Conservation (phyloP, 371 early-diverging fungal species). For the Gilbertella persicaria region DNA sequence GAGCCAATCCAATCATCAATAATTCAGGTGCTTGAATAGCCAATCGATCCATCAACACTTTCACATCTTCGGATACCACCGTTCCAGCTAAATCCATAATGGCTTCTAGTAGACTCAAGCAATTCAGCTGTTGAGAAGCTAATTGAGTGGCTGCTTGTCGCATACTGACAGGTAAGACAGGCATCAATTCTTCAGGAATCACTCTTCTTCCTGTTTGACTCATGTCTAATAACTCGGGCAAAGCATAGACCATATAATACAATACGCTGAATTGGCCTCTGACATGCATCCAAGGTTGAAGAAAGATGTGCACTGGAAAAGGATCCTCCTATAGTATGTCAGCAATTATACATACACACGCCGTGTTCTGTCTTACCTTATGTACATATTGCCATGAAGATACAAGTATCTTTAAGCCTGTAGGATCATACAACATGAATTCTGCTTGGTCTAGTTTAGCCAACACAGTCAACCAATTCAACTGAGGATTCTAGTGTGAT, state of each 20-base stretch:
- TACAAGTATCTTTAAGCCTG: slow-evolving; percentile 64
- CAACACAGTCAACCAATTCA: slow-evolving; percentile 69
- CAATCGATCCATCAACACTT: slow-evolving; percentile 64
- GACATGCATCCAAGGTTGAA: slow-evolving; percentile 74
- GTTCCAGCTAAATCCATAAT: slow-evolving; percentile 64
- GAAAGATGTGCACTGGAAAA: slow-evolving; percentile 75
- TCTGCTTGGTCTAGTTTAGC: slow-evolving; percentile 68
- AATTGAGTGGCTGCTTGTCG: slow-evolving; percentile 53
- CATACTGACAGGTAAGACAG: slow-evolving; percentile 45
- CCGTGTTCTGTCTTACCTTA: slow-evolving; percentile 49
- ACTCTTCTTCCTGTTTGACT: slow-evolving; percentile 48
- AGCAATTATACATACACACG: not conserved
- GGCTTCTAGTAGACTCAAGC: slow-evolving; percentile 69
- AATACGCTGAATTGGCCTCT: slow-evolving; percentile 75
- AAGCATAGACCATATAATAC: slow-evolving; percentile 58
- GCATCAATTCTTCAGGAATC: slow-evolving; percentile 50
- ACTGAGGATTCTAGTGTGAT: slow-evolving; percentile 40
- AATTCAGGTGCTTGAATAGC: slow-evolving; percentile 76
- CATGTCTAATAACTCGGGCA: slow-evolving; percentile 55
- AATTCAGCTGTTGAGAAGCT: slow-evolving; percentile 70
- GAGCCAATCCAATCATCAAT: slow-evolving; percentile 74
- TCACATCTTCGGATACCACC: slow-evolving; percentile 61
- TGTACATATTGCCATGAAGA: slow-evolving; percentile 59
- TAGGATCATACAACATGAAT: slow-evolving; percentile 57
- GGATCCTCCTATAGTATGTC: slow-evolving; percentile 27